Base-by-base conservation (phyloP, 2,329 filamentous ascomycete species). In the Colletotrichum plurivorum region DNA sequence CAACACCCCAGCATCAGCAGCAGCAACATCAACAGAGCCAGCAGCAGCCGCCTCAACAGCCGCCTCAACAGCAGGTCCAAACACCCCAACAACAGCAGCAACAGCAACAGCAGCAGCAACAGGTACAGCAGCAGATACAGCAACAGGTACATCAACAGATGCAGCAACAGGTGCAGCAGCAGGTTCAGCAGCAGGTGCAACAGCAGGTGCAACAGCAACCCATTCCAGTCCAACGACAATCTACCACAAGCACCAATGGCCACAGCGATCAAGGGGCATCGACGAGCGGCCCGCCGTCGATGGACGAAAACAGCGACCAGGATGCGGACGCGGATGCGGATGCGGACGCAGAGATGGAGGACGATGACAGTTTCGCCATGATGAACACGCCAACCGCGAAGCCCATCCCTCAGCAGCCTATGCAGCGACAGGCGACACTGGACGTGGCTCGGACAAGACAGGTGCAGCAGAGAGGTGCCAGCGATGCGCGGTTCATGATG, bases 321-420 rank as follows among this genome's bases (percentile, higher is more conserved):
- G 80, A 84, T 63, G 82, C 79, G 4, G 82, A 81, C 52, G 64
- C 63, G 8, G 73, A 74, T 52, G 78, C 78, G 0, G 79, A 81
- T 53, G 84, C 82, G 76, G 82, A 84, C 43, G 71, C 62, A 9
- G 84, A 86, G 65, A 90, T 90, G 88, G 88, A 90, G 53, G 88
- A 89, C 45, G 87, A 87, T 59, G 87, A 88, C 53, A 84, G 81
- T 61, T 88, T 87, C 69, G 82, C 85, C 8, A 84, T 87, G 61
- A 84, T 88, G 75, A 81, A 79, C 58, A 76, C 81, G 3, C 81
- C 82, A 27, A 76, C 80, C 4, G 72, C 78, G 7, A 83, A 84
- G 67, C 72, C 75, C 18, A 71, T 72, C 51, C 64, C 77, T 5
- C 77, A 79, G 8, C 76, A 79, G 20, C 76, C 79, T 16, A 76